Percentiles rank a stretch among this genome's conserved stretches.
phyloP scores from a whole-genome alignment of 495 filamentous ascomycete genomes.

The Trichocladium antarcticum region DNA sequence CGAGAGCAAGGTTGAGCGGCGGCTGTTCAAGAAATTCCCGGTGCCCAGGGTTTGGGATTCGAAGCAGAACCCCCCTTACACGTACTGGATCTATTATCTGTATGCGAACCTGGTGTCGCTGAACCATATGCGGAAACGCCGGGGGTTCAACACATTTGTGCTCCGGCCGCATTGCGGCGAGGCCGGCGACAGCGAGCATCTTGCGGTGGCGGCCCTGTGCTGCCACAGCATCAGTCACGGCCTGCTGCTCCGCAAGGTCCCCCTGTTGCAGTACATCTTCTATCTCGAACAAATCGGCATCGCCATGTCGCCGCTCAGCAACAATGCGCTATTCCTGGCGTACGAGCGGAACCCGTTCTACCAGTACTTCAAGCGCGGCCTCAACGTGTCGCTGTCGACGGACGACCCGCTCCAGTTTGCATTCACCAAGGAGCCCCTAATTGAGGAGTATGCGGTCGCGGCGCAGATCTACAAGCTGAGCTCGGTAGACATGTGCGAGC shows the following conservation, averaged over 20 bases:
- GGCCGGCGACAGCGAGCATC: slow-evolving; percentile 91
- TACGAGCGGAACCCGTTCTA: slow-evolving; percentile 96
- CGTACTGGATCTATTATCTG: slow-evolving; percentile 97
- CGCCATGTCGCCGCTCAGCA: slow-evolving; percentile 96
- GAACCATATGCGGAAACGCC: slow-evolving; percentile 79
- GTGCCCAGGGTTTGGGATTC: slow-evolving; percentile 78
- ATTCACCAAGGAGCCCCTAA: slow-evolving; percentile 94
- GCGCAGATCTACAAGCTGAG: slow-evolving; percentile 97
- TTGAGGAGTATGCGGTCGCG: slow-evolving; percentile 95
- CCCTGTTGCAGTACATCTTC: slow-evolving; percentile 90
- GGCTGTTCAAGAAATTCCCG: slow-evolving; percentile 87
- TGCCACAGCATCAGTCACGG: slow-evolving; percentile 98
- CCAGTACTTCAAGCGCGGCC: slow-evolving; percentile 83
- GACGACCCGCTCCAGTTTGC: slow-evolving; percentile 97
- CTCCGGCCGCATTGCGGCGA: slow-evolving; percentile 93
- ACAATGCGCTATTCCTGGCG: slow-evolving; percentile 92
- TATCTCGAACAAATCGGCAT: slow-evolving; percentile 97
- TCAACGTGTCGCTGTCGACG: slow-evolving; percentile 93
- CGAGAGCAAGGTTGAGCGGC: slow-evolving; percentile 89
- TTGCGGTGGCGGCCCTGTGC: slow-evolving; percentile 83
- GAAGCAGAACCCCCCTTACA: slow-evolving; percentile 94
- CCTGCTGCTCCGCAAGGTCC: slow-evolving; percentile 84
- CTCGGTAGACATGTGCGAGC: slow-evolving; percentile 96
- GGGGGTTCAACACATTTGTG: slow-evolving; percentile 92
- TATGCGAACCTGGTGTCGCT: slow-evolving; percentile 90